Conservation (phyloP, 2,329 filamentous ascomycete species). For the Alternaria triticimaculans region DNA sequence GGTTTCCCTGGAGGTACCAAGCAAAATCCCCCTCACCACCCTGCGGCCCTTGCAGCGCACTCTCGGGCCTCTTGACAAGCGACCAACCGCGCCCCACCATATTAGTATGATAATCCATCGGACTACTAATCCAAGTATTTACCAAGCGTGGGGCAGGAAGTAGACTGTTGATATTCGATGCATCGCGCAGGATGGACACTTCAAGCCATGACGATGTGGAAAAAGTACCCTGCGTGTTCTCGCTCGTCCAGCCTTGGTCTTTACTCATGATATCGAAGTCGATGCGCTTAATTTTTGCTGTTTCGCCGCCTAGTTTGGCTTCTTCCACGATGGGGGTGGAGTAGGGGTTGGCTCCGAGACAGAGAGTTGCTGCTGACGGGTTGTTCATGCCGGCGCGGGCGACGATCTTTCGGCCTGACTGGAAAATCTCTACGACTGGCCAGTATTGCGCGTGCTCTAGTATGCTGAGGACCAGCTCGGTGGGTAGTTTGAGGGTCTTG, state of each 20-base stretch:
- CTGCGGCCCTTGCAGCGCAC: constrained; percentile 28
- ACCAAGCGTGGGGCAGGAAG: constrained; percentile 11
- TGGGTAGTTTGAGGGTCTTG: constrained; percentile 31
- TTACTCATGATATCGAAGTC: constrained; percentile 30
- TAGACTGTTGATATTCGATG: neutral
- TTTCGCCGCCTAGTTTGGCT: constrained; percentile 18
- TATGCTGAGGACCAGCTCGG: constrained; percentile 39
- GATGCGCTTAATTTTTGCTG: constrained; percentile 28
- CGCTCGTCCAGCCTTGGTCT: constrained; percentile 45
- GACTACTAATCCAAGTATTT: neutral
- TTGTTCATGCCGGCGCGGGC: constrained; percentile 6
- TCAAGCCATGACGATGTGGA: constrained; percentile 44
- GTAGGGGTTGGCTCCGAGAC: constrained; percentile 22
- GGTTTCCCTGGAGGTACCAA: constrained; percentile 45
- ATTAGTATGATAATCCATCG: constrained; percentile 11
- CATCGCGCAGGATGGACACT: constrained; percentile 35
- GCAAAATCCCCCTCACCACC: constrained; percentile 30
- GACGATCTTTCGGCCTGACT: neutral
- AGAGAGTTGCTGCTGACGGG: constrained; percentile 21
- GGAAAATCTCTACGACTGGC: constrained; percentile 11
- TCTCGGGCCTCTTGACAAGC: constrained; percentile 26
- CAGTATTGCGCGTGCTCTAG: constrained; percentile 39
- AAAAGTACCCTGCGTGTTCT: constrained; percentile 33
- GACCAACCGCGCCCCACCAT: constrained; percentile 17
- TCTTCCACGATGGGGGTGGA: constrained; percentile 8